phyloP scores from a whole-genome alignment of 257 asterid genomes.

The Gentiana straminea region DNA sequence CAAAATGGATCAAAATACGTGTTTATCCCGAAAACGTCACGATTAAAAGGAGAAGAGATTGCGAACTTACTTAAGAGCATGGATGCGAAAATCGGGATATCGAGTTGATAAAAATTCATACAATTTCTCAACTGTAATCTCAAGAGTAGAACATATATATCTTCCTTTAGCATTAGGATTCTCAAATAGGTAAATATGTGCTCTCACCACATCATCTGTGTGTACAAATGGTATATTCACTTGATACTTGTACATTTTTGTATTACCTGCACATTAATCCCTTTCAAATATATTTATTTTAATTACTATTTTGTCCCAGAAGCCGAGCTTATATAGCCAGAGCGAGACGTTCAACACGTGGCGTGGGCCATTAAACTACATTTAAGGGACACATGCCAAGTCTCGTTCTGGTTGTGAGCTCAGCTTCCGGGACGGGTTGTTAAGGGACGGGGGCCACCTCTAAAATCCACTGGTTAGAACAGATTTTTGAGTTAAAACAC shows the following conservation, averaged over 20 bases:
- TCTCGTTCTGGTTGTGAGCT: too few species aligned
- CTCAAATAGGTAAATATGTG: constrained; percentile 50
- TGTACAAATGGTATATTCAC: constrained; percentile 24
- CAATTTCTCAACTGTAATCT: constrained; percentile 19
- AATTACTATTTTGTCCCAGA: neutral
- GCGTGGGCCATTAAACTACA: too few species aligned
- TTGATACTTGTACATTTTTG: constrained; percentile 8
- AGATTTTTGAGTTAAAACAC: neutral
- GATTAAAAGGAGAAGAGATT: neutral
- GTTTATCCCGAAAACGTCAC: too few species aligned
- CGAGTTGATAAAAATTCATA: constrained; percentile 19
- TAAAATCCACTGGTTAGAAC: too few species aligned
- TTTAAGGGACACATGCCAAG: too few species aligned
- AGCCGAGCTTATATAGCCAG: neutral
- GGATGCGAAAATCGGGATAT: constrained; percentile 38
- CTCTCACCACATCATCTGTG: constrained; percentile 45
- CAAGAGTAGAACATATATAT: constrained; percentile 32
- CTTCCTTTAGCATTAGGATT: constrained; percentile 38
- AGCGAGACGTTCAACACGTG: neutral
- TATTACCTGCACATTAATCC: constrained; percentile 19
- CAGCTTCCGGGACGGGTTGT: too few species aligned
- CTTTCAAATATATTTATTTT: neutral
- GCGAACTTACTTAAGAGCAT: constrained; percentile 28
- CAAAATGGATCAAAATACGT: too few species aligned
- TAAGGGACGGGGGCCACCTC: too few species aligned